Percentiles rank a stretch among this genome's conserved stretches.
Evolutionary conservation across 2,329 filamentous ascomycete species (phyloP).

Genomic region (Hypocrella siamensis): DNA sequence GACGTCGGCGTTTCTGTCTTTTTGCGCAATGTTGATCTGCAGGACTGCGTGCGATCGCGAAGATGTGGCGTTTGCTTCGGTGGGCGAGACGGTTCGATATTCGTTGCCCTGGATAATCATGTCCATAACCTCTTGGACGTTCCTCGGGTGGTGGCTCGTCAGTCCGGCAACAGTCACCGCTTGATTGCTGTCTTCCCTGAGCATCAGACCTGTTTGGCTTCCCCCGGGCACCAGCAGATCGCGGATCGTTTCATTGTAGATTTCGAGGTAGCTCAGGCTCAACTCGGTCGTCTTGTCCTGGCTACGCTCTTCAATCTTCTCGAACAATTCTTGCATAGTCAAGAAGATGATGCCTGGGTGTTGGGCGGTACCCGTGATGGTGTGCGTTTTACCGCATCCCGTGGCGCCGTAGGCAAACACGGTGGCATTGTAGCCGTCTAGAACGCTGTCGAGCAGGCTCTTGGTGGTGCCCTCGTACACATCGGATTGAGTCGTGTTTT

Average conservation of each 20-base stretch:
- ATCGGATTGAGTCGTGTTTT: conserved; percentile 79
- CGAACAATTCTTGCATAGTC: conserved; percentile 97
- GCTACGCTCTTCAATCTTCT: conserved; percentile 77
- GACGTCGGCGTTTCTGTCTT: conserved; percentile 80
- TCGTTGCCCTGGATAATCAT: conserved; percentile 96
- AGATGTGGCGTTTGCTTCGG: conserved; percentile 92
- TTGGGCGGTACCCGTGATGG: conserved; percentile 81
- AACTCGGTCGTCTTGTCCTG: conserved; percentile 82
- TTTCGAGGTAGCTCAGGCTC: conserved; percentile 88
- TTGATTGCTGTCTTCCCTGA: conserved; percentile 89
- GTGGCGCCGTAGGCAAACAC: conserved; percentile 98
- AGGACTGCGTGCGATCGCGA: conserved; percentile 94
- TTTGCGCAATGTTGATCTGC: conserved; percentile 90
- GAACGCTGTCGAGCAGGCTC: conserved; percentile 77
- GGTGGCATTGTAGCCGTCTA: conserved; percentile 96
- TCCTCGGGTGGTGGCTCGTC: conserved; percentile 78
- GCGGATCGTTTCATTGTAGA: conserved; percentile 97
- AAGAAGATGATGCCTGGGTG: conserved; percentile 96
- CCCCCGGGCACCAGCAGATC: conserved; percentile 79
- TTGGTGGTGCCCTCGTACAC: conserved; percentile 91
- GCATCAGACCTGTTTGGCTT: conserved; percentile 71
- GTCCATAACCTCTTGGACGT: conserved; percentile 96
- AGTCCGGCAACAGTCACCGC: conserved; percentile 81
- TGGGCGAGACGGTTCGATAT: conserved; percentile 88
- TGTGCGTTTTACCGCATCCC: conserved; percentile 96